Base-by-base conservation (phyloP, 441 rosid genomes). In the Lepidium campestre region DNA sequence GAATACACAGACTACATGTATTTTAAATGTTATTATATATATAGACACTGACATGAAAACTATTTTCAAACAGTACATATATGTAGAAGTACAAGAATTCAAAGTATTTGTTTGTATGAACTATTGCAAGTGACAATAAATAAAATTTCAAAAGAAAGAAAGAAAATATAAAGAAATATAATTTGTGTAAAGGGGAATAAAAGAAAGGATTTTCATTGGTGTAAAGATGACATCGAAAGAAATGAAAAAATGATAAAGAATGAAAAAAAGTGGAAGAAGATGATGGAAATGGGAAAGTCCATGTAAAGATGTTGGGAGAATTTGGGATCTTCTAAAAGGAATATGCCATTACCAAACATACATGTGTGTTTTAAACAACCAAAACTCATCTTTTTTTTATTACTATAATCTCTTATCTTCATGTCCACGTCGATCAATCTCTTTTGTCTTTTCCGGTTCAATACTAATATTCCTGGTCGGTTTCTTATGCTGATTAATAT, bases 271-370 rank as follows among this genome's bases (percentile, higher is more conserved):
- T 61, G 25, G 49, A 54, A 46, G 58, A 46, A 67, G 47, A 61
- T 67, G 69, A 74, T 68, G 77, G 59, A 73, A 73, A 59, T 46
- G 69, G 52, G 37, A 17, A 73, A 46, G 64, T 47, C 73, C 64
- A 73, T 61, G 53, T 73, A 61, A 73, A 37, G 69, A 73, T 73
- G 73, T 54, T 61, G 65, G 73, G 70, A 55, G 70, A 74, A 68
- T 68, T 74, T 57, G 77, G 77, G 70, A 73, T 73, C 68, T 73
- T 74, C 29, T 8, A 34, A 74, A 67, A 23, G 70, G 77, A 68
- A 74, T 68, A 74, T 74, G 73, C 70, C 68, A 73, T 60, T 67
- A 50, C 72, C 72, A 65, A 64, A 62, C 58, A 54, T 62, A 62
- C 58, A 54, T 67, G 77, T 62, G 68, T 62, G 20, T 36, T 55